These are phyloP conservation scores for Blastobotrys illinoisensis DNA, from an alignment of 1,139 yeast genomes.

Conservation along the genomic window DNA sequence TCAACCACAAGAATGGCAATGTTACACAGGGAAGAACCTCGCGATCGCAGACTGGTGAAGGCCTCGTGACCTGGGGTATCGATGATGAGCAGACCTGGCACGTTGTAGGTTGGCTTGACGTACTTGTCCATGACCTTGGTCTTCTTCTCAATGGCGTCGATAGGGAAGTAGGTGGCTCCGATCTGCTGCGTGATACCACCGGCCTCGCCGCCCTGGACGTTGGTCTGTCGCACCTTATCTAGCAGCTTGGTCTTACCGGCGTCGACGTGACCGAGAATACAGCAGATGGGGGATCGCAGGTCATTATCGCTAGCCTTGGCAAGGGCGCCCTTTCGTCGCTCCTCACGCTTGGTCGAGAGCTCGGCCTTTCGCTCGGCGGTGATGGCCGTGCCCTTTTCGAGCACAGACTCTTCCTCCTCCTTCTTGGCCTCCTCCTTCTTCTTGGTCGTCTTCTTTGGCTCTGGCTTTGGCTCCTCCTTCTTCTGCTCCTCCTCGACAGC, in stretches of 20 bases:
- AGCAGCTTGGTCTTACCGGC: constrained; percentile 97
- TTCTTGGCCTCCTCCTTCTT: constrained; percentile 17
- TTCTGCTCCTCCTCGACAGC: constrained; percentile 24
- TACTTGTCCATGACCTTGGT: constrained; percentile 85
- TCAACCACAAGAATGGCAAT: constrained; percentile 97
- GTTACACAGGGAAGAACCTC: constrained; percentile 98
- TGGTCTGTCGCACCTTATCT: constrained; percentile 96
- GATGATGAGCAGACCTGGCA: constrained; percentile 92
- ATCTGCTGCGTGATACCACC: constrained; percentile 99
- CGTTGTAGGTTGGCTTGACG: constrained; percentile 80
- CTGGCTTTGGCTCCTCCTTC: constrained; percentile 18
- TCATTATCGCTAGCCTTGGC: constrained; percentile 38
- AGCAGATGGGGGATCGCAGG: constrained; percentile 96
- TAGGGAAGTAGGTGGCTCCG: constrained; percentile 99
- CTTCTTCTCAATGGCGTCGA: constrained; percentile 84
- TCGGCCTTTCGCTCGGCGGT: constrained; percentile 22
- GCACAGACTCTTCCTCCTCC: constrained; percentile 26
- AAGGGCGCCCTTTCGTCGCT: constrained; percentile 36
- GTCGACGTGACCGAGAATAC: constrained; percentile 99
- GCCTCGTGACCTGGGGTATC: constrained; percentile 99
- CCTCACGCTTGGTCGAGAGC: constrained; percentile 36
- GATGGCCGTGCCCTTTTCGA: constrained; percentile 25
- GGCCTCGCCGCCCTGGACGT: constrained; percentile 99
- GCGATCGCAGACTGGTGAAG: constrained; percentile 91
- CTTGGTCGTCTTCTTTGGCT: constrained; percentile 19